A percentile compares a stretch with the other conserved stretches of the same genome.
phyloP scores from a whole-genome alignment of 2,329 filamentous ascomycete species.

The Diaporthe velutina region DNA sequence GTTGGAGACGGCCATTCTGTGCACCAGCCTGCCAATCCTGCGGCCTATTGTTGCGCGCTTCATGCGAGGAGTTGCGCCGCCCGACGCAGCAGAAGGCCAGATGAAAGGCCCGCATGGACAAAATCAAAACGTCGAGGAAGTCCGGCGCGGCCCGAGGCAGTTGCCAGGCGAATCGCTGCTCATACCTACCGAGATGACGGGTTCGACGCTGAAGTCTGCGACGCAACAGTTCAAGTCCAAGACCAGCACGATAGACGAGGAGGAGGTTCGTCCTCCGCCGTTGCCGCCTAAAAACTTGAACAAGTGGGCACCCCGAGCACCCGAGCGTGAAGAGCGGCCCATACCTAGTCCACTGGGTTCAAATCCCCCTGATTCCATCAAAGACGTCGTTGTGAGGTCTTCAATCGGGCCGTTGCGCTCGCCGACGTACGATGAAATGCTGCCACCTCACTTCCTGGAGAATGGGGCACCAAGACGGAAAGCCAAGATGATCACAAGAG shows the following conservation, averaged over 20 bases:
- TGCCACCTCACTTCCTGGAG: conserved; percentile 7
- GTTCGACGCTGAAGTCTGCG: conserved; percentile 9
- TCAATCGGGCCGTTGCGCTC: conserved; percentile 11
- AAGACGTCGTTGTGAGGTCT: not conserved
- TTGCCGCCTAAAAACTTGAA: not conserved
- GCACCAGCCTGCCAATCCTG: conserved; percentile 41
- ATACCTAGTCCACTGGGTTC: not conserved
- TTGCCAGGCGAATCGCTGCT: conserved; percentile 7
- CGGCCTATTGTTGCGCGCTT: conserved; percentile 36
- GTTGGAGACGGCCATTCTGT: conserved; percentile 24
- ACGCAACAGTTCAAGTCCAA: conserved; percentile 5
- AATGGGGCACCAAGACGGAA: not conserved
- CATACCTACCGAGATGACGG: not conserved
- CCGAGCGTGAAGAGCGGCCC: not conserved
- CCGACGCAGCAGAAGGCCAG: not conserved
- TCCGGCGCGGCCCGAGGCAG: not conserved
- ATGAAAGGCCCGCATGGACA: conserved; percentile 13
- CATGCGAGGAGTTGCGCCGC: conserved; percentile 10
- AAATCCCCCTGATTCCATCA: not conserved
- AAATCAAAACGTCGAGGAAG: not conserved
- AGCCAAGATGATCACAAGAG: not conserved
- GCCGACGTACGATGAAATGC: not conserved
- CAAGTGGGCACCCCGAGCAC: not conserved
- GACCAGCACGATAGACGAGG: conserved; percentile 2
- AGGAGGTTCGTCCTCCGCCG: not conserved